A percentile compares a stretch with the other conserved stretches of the same genome.
Conservation (phyloP, 2,329 filamentous ascomycete species). For the Hymenotorrendiella dingleyae region DNA sequence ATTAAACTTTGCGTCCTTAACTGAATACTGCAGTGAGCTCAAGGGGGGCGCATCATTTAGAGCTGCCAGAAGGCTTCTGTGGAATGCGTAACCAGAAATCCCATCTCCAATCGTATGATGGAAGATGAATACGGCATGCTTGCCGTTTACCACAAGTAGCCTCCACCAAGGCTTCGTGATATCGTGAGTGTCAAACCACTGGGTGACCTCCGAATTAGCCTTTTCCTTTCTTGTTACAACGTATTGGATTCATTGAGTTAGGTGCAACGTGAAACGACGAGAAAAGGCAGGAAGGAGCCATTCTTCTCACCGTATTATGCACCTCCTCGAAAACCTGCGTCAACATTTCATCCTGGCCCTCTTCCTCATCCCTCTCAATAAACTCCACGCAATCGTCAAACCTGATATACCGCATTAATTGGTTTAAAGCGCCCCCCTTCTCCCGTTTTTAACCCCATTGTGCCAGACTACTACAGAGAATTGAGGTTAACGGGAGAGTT, state of each 20-base stretch:
- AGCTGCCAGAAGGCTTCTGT: conserved; percentile 11
- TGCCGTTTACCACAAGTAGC: conserved; percentile 7
- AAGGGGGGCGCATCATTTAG: conserved; percentile 1
- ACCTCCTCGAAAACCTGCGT: conserved; percentile 1
- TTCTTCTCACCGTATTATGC: no score
- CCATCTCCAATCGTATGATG: conserved; percentile 15
- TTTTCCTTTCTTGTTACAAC: no score
- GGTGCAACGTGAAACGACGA: no score
- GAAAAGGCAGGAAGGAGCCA: no score
- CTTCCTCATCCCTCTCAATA: conserved; percentile 3
- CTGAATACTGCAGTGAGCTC: not conserved
- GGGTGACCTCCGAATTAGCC: no score
- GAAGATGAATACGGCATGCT: conserved; percentile 7
- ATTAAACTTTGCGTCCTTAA: not conserved
- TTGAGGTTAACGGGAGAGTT: no score
- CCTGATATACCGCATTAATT: no score
- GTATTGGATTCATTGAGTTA: no score
- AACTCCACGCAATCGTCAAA: conserved; percentile 13
- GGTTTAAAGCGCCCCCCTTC: no score
- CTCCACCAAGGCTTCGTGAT: conserved; percentile 18
- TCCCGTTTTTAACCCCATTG: no score
- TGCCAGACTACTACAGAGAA: no score
- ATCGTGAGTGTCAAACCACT: conserved; percentile 16
- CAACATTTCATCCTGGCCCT: no score
- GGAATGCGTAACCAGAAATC: conserved; percentile 13